Evolutionary conservation across 192 early-diverging fungal species (phyloP).

Genomic region (Funneliformis geosporum): DNA sequence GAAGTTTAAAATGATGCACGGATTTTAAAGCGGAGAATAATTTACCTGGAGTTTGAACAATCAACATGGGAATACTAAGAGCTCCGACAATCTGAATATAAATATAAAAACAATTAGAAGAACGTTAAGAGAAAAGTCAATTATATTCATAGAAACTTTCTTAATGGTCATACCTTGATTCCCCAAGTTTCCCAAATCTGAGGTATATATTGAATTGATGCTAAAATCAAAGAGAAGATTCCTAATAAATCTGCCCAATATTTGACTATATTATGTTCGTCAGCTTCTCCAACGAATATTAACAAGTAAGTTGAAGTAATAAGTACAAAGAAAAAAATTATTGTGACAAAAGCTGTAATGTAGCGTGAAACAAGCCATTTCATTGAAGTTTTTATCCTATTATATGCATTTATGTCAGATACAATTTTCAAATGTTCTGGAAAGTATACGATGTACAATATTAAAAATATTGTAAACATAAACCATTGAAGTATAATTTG

Average conservation of each 20-base stretch:
- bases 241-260: constrained; percentile 72
- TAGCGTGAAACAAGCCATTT: constrained; percentile 58
- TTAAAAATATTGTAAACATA: constrained; percentile 66
- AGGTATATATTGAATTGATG: constrained; percentile 86
- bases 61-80: constrained; percentile 88
- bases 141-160: background rate
- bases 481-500: constrained; percentile 65
- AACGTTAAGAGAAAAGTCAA: too few relatives aligned
- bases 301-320: constrained; percentile 56
- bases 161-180: constrained; percentile 53
- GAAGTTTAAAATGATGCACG: background rate
- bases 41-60: constrained; percentile 78
- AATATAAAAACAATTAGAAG: background rate
- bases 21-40: background rate
- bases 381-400: constrained; percentile 28
- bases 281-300: constrained; percentile 46
- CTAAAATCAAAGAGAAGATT: constrained; percentile 66
- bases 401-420: background rate
- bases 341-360: constrained; percentile 52
- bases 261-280: constrained; percentile 33
- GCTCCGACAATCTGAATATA: constrained; percentile 74
- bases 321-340: constrained; percentile 54
- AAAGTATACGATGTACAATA: constrained; percentile 73
- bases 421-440: constrained; percentile 46
- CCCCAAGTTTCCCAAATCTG: constrained; percentile 85